A percentile compares a stretch with the other conserved stretches of the same genome.
Conservation (phyloP, 1,284 basidiomycete genomes). For the Ceratobasidium sp. region DNA sequence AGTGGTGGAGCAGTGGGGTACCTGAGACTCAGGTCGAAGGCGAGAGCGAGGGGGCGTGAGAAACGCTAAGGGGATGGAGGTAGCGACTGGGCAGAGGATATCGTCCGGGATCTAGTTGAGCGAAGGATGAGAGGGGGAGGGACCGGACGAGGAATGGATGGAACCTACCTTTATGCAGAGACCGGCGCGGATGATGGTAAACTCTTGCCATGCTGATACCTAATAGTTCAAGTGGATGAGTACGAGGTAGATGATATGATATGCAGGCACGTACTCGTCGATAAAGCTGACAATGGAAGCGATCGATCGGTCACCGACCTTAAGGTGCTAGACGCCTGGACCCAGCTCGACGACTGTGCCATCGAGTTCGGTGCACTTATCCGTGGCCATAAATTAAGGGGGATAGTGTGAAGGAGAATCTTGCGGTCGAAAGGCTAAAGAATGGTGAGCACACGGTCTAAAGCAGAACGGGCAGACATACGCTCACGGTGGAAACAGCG, state of each 20-base stretch:
- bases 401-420: conserved; percentile 22
- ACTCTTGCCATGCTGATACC: conserved; percentile 20
- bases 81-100: conserved; percentile 9
- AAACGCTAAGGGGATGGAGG: conserved; percentile 13
- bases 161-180: conserved; percentile 27
- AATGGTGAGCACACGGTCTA: not conserved
- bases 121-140: not conserved
- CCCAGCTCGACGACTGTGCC: conserved; percentile 30
- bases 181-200: conserved; percentile 14
- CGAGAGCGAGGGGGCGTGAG: conserved; percentile 16
- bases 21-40: conserved; percentile 31
- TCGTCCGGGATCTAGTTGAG: conserved; percentile 23
- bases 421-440: conserved; percentile 18
- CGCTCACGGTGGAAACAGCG: conserved; percentile 21
- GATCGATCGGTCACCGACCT: conserved; percentile 12
- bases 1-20: conserved; percentile 22
- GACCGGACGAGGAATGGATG: not conserved
- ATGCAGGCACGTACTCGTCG: conserved; percentile 8
- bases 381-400: conserved; percentile 15
- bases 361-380: conserved; percentile 32
- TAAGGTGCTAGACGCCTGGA: conserved; percentile 6
- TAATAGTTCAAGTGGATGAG: not conserved
- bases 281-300: conserved; percentile 7
- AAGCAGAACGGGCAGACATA: conserved; percentile 1
- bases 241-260: too few relatives aligned